These are phyloP conservation scores for Porogramme epimiltina DNA, from an alignment of 1,284 basidiomycete genomes.

Conservation along the genomic window DNA sequence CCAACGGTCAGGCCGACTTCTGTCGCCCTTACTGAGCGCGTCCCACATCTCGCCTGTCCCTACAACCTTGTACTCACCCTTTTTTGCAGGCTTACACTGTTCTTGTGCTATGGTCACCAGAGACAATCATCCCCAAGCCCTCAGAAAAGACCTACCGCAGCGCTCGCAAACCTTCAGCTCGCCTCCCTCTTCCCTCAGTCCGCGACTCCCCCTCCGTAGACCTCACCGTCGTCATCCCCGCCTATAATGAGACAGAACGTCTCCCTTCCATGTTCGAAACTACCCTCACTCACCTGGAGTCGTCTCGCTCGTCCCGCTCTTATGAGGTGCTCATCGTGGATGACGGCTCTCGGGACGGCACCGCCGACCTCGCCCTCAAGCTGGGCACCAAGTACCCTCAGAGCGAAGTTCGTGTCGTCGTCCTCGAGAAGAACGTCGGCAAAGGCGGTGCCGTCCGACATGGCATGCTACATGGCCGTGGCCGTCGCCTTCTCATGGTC, in stretches of 20 bases:
- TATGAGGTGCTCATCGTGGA: constrained; percentile 89
- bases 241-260: constrained; percentile 85
- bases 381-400: constrained; percentile 59
- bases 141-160: constrained; percentile 71
- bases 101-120: constrained; percentile 69
- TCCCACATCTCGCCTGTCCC: constrained; percentile 13
- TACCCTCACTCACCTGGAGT: constrained; percentile 62
- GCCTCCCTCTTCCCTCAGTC: constrained; percentile 55
- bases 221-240: constrained; percentile 84
- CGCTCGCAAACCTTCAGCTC: constrained; percentile 46
- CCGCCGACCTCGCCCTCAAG: constrained; percentile 63
- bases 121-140: constrained; percentile 58
- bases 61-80: constrained; percentile 19
- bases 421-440: constrained; percentile 80
- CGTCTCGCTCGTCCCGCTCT: constrained; percentile 38
- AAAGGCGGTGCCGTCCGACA: constrained; percentile 93
- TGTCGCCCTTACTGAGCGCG: constrained; percentile 37
- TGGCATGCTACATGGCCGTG: constrained; percentile 82
- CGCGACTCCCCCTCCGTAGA: constrained; percentile 57
- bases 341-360: constrained; percentile 85
- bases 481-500: constrained; percentile 83
- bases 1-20: constrained; percentile 45
- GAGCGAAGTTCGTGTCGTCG: constrained; percentile 73
- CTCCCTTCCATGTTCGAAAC: constrained; percentile 82
- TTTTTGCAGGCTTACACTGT: constrained; percentile 56